phyloP scores from a whole-genome alignment of 2,329 filamentous ascomycete genomes.

The Colletotrichum australisinense region DNA sequence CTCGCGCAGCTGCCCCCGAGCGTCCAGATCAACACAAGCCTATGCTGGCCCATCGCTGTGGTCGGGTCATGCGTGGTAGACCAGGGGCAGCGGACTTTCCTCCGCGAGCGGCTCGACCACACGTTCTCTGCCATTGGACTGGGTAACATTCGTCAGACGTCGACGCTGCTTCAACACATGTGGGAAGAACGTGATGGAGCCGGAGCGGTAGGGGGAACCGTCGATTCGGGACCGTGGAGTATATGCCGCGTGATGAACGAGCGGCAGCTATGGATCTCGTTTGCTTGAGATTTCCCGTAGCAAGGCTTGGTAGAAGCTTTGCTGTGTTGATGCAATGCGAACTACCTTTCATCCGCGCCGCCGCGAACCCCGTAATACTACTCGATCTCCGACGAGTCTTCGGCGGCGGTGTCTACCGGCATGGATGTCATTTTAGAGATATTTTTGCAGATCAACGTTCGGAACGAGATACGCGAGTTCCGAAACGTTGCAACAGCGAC shows the following conservation, averaged over 20 bases:
- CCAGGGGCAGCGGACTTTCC: background rate
- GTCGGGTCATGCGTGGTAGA: background rate
- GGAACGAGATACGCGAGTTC: background rate
- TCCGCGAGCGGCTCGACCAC: background rate
- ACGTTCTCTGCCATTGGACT: background rate
- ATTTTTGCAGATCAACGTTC: background rate
- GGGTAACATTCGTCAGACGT: background rate
- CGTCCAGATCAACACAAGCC: background rate
- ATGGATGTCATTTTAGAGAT: background rate
- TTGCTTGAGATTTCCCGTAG: background rate
- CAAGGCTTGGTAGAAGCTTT: background rate
- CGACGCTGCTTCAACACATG: background rate
- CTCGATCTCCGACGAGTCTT: background rate
- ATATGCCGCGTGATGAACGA: background rate
- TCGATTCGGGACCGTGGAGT: background rate
- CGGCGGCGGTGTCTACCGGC: background rate
- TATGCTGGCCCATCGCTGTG: background rate
- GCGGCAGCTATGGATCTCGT: background rate
- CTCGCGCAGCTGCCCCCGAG: background rate
- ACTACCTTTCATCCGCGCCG: background rate
- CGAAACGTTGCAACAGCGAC: background rate
- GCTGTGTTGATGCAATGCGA: background rate
- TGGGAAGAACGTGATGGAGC: background rate
- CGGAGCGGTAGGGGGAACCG: background rate
- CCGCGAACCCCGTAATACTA: background rate